Evolutionary conservation across 192 early-diverging fungal species (phyloP), one percentile per base, ranked within the genome.

Genomic region (Haplosporangium gracile): DNA sequence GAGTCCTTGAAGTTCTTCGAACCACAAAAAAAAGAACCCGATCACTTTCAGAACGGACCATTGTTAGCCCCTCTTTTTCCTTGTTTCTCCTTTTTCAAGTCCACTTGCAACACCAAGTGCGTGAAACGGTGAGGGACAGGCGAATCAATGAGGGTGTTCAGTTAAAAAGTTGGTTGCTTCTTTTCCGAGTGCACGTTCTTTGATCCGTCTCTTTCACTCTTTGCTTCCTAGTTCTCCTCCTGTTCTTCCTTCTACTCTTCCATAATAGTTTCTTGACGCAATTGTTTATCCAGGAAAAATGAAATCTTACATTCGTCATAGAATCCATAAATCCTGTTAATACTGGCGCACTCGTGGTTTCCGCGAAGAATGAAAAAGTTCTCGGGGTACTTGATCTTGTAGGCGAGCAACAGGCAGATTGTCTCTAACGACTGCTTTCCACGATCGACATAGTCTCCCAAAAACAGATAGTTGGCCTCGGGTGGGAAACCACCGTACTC

Each of bases 351-450:
- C 89, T 99, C 98, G 89, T 99, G 98, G 90, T 99, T 99, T 74
- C 98, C 98, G 81, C 97, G 94, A 74, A 99, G 90, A 82, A 99
- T 97, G 91, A 99, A 99, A 88, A 99, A 99, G 94, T 99, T 99
- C 81, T 98, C 98, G 8, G 97, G 98, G 89, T 97, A 99, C 93
- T 99, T 99, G 93, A 99, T 99, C 88, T 99, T 99, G 94, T 99
- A 99, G 40, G 97, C 97, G 45, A 99, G 91, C 77, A 99, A 92
- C 76, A 99, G 90, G 77, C 98, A 98, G 90, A 99, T 99, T 18
- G 98, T 99, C 89, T 99, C 98, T 70, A 99, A 89, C 38, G 96
- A 97, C 90, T 99, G 98, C 88, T 99, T 99, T 72, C 98, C 98
- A 77, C 98, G 93, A 88, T 99, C 98, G 70, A 99, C 98, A 87